Conservation (phyloP, 805 yeast species). For the Wickerhamiella parazyma region DNA sequence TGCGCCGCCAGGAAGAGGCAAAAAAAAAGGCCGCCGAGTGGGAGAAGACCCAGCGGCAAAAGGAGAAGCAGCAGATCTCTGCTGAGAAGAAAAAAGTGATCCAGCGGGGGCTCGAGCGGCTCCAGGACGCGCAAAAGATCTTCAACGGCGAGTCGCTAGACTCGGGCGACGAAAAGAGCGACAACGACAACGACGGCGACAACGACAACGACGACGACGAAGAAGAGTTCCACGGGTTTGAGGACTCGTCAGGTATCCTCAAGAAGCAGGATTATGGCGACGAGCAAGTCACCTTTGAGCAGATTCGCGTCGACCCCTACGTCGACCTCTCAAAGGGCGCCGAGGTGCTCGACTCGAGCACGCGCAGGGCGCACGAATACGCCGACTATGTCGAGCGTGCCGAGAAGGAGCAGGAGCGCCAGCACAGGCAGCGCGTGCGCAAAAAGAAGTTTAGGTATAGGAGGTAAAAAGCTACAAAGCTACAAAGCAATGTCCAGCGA, state of each 20-base stretch:
- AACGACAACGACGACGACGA: constrained; percentile 21
- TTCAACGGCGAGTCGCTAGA: constrained; percentile 22
- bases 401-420: constrained; percentile 16
- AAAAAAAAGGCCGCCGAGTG: constrained; percentile 62
- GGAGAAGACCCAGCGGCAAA: constrained; percentile 56
- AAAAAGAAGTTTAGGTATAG: constrained; percentile 75
- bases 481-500: neutral
- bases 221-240: constrained; percentile 30
- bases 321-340: constrained; percentile 60
- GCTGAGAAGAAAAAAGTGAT: constrained; percentile 58
- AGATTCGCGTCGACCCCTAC: constrained; percentile 39
- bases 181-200: constrained; percentile 13
- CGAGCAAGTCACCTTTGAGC: constrained; percentile 43
- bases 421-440: constrained; percentile 22
- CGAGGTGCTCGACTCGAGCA: constrained; percentile 57
- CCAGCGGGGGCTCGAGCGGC: constrained; percentile 46
- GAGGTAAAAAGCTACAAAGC: neutral
- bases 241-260: constrained; percentile 32
- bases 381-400: constrained; percentile 49
- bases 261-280: constrained; percentile 28
- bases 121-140: constrained; percentile 35
- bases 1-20: constrained; percentile 80
- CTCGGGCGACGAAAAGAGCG: constrained; percentile 12
- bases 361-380: constrained; percentile 68
- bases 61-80: constrained; percentile 57